Percentiles rank a stretch among this genome's conserved stretches.
phyloP scores from a whole-genome alignment of 2,329 filamentous ascomycete species.

The Neofusicoccum sp. region DNA sequence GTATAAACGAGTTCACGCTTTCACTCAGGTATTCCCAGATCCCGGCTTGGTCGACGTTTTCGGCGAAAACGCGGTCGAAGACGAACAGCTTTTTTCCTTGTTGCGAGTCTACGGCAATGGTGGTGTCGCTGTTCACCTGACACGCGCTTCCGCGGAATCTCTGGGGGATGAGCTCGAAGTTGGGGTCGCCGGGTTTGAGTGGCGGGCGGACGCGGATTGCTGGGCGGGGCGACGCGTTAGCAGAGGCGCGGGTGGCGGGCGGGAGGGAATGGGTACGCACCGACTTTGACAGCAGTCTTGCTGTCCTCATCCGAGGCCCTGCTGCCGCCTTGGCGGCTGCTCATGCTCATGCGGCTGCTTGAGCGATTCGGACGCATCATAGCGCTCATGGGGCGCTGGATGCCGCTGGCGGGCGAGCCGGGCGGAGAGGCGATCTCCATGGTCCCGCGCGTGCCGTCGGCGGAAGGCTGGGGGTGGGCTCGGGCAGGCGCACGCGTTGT shows the following conservation, averaged over 20 bases:
- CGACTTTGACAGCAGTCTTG: constrained; percentile 93
- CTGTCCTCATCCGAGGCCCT: constrained; percentile 89
- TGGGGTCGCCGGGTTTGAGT: constrained; percentile 79
- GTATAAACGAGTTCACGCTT: constrained; percentile 84
- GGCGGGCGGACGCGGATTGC: constrained; percentile 92
- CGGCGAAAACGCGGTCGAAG: constrained; percentile 91
- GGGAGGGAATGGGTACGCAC: constrained; percentile 60
- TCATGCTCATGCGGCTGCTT: constrained; percentile 83
- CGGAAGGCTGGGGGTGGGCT: not conserved
- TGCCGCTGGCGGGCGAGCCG: constrained; percentile 38
- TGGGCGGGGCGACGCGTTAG: constrained; percentile 47
- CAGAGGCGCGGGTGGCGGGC: constrained; percentile 16
- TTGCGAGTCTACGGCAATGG: constrained; percentile 77
- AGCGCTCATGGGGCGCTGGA: constrained; percentile 75
- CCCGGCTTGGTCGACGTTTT: constrained; percentile 82
- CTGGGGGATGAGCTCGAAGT: constrained; percentile 92
- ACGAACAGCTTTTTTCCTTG: constrained; percentile 95
- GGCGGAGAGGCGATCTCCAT: constrained; percentile 35
- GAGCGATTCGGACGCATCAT: constrained; percentile 78
- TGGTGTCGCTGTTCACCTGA: constrained; percentile 84
- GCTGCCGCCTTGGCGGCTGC: constrained; percentile 71
- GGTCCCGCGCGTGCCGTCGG: constrained; percentile 2
- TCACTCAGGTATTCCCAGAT: constrained; percentile 94
- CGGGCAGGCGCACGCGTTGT: not conserved
- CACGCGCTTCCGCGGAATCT: constrained; percentile 93